These are phyloP conservation scores for Aphanomyces cochlioides DNA, from an alignment of 352 stramenopile genomes.

Conservation along the genomic window DNA sequence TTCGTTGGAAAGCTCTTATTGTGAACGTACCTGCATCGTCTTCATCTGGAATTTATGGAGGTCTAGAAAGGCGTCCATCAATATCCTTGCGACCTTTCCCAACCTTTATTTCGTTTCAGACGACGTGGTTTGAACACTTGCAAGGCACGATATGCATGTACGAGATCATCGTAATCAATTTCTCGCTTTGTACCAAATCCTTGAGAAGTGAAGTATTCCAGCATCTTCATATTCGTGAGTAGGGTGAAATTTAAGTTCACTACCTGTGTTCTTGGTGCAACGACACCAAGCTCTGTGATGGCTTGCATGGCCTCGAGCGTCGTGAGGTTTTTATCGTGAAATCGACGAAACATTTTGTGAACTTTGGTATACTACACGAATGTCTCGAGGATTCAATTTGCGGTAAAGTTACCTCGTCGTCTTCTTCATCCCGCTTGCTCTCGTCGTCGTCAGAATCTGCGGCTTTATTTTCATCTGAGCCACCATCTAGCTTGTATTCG, in stretches of 20 bases:
- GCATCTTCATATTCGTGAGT: slow-evolving; percentile 34
- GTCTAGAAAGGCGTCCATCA: slow-evolving; percentile 21
- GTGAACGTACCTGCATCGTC: slow-evolving; percentile 9
- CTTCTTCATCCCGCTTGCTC: slow-evolving; percentile 17
- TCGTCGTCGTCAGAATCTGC: slow-evolving; percentile 37
- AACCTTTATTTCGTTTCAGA: not conserved
- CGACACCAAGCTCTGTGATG: slow-evolving; percentile 57
- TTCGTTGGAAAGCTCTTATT: no score
- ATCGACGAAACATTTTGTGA: slow-evolving; percentile 24
- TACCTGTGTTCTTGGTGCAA: slow-evolving; percentile 48
- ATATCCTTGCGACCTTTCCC: not conserved
- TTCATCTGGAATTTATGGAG: slow-evolving; percentile 26
- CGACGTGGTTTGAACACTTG: not conserved
- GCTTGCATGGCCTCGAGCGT: slow-evolving; percentile 54
- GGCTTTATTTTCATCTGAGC: slow-evolving; percentile 37
- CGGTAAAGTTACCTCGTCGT: slow-evolving; percentile 1
- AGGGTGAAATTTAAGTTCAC: not conserved
- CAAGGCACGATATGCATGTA: not conserved
- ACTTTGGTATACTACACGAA: slow-evolving; percentile 11
- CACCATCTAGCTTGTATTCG: slow-evolving; percentile 29
- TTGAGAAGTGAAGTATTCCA: slow-evolving; percentile 54
- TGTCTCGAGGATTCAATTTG: not conserved
- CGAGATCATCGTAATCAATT: slow-evolving; percentile 38
- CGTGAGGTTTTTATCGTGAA: slow-evolving; percentile 5
- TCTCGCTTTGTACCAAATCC: slow-evolving; percentile 40